Evolutionary conservation across 331 rosid species (phyloP), one percentile per base, ranked within the genome.

Genomic region (Ulmus americana): DNA sequence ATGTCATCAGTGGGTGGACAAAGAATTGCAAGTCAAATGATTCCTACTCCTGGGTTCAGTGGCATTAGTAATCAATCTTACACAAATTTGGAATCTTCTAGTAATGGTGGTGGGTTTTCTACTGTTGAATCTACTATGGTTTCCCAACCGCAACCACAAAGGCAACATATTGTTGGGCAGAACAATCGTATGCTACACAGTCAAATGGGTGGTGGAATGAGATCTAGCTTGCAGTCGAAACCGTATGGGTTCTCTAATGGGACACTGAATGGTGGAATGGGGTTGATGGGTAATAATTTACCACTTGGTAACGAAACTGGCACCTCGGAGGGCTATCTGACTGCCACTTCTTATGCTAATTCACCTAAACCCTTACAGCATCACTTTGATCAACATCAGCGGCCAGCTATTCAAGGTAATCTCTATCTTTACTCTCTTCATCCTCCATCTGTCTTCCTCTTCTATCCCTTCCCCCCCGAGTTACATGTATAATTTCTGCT

Each of bases 31-130:
- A 89, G 95, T 73, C 97, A 94, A 72, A 94, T 94, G 97, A 94
- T 94, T 77, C 98, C 98, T 44, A 87, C 98, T 46, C 97, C 98
- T 48, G 97, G 98, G 48, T 94, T 85, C 63, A 78, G 62, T 69
- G 82, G 75, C 61, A 77, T 67, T 75, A 74, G 40, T 56, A 83
- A 76, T 54, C 87, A 79, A 65, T 84, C 98, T 45, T 81, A 76
- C 72, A 72, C 70, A 80, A 85, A 80, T 74, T 13, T 75, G 68
- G 98, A 85, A 55, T 69, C 95, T 70, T 81, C 91, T 15, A 79
- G 70, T 67, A 85, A 68, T 67, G 76, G 85, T 51, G 70, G 71
- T 80, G 84, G 74, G 68, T 86, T 85, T 69, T 83, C 95, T 12
- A 55, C 74, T 67, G 91, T 74, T 66, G 95, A 94, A 56, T 69